These are phyloP conservation scores for Taphrina flavorubra DNA, from an alignment of 1,139 yeast species.

Conservation along the genomic window DNA sequence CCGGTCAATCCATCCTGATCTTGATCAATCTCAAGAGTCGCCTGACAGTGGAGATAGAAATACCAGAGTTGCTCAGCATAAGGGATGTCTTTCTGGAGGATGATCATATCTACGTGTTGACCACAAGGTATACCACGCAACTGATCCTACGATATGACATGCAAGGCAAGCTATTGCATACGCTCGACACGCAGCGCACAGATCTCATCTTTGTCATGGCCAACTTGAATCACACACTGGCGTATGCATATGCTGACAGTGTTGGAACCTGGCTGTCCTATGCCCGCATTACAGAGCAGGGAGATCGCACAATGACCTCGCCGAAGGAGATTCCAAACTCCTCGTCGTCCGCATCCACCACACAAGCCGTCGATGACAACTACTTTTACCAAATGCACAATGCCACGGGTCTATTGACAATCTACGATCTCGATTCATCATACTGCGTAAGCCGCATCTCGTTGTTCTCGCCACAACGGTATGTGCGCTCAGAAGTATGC, in stretches of 20 bases:
- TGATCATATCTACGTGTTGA: not conserved
- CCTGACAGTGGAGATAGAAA: not conserved
- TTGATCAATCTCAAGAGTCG: constrained; percentile 14
- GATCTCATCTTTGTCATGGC: constrained; percentile 23
- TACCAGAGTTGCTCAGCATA: not conserved
- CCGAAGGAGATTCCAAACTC: constrained; percentile 5
- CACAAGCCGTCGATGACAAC: constrained; percentile 12
- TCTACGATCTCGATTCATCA: constrained; percentile 16
- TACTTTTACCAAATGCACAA: constrained; percentile 22
- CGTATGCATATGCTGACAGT: constrained; percentile 11
- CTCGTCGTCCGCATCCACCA: not conserved
- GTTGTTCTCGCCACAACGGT: constrained; percentile 2
- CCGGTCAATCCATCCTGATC: not conserved
- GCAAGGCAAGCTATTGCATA: constrained; percentile 9
- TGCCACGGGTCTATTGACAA: constrained; percentile 12
- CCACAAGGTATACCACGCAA: constrained; percentile 5
- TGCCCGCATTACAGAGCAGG: not conserved
- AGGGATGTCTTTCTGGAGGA: constrained; percentile 20
- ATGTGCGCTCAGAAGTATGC: constrained; percentile 5
- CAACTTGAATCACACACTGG: constrained; percentile 9
- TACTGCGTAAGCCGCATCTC: constrained; percentile 20
- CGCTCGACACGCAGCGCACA: constrained; percentile 9
- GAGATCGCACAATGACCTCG: not conserved
- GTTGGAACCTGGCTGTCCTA: not conserved
- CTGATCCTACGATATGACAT: constrained; percentile 4